Percentiles rank a stretch among this genome's conserved stretches.
Conservation (phyloP, 768 basidiomycete genomes). For the Terana coerulea region DNA sequence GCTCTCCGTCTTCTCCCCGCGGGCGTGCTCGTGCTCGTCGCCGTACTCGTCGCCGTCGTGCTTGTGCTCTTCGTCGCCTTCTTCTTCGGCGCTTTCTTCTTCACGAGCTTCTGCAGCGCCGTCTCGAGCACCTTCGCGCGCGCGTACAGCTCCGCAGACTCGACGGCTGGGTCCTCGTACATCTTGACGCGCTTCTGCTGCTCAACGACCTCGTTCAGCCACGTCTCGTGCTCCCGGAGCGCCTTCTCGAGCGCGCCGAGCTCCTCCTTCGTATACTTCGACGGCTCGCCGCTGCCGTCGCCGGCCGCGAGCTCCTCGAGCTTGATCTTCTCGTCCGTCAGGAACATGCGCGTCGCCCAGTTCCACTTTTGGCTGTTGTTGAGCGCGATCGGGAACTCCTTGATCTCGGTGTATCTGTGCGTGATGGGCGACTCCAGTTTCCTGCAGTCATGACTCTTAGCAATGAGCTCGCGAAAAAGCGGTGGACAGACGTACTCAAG, state of each 20-base stretch:
- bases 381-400: conserved; percentile 78
- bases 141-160: conserved; percentile 81
- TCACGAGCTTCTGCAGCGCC: conserved; percentile 63
- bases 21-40: conserved; percentile 4
- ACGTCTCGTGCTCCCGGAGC: conserved; percentile 75
- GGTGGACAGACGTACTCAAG: conserved; percentile 68
- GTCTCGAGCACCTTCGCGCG: conserved; percentile 77
- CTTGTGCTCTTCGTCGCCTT: conserved; percentile 34
- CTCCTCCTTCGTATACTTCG: conserved; percentile 87
- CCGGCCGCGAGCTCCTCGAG: conserved; percentile 59
- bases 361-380: conserved; percentile 85
- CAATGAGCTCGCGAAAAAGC: background rate
- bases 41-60: background rate
- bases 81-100: conserved; percentile 63
- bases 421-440: conserved; percentile 76
- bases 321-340: conserved; percentile 73
- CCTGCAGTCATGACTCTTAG: conserved; percentile 34
- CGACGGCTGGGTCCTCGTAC: conserved; percentile 83
- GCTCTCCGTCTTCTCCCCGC: conserved; percentile 7
- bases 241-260: conserved; percentile 73
- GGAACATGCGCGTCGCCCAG: conserved; percentile 86
- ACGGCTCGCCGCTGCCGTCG: conserved; percentile 49
- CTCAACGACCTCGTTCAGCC: conserved; percentile 80
- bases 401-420: conserved; percentile 85
- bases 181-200: conserved; percentile 72